Conservation (phyloP, 2,329 filamentous ascomycete species). For the Aspergillus sojae region DNA sequence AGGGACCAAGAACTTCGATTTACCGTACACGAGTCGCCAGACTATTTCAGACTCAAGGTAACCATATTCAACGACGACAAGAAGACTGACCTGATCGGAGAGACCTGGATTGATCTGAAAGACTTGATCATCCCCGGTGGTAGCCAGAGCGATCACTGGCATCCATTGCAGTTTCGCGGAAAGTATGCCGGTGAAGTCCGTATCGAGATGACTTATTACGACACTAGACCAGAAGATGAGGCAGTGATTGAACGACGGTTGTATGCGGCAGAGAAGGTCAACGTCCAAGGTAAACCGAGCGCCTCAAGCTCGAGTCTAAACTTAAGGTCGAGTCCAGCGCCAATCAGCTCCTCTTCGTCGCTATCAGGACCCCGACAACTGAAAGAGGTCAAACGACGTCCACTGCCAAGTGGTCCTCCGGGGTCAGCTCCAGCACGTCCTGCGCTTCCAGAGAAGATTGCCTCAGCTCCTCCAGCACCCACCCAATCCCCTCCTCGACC, state of each 20-base stretch:
- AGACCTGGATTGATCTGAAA: slow-evolving; percentile 84
- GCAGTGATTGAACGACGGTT: slow-evolving; percentile 58
- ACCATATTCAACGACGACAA: slow-evolving; percentile 99
- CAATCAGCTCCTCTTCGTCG: slow-evolving; percentile 27
- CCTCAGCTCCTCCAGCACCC: slow-evolving; percentile 37
- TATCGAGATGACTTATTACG: slow-evolving; percentile 96
- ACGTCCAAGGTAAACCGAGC: slow-evolving; percentile 29
- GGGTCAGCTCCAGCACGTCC: slow-evolving; percentile 51
- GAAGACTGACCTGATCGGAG: slow-evolving; percentile 93
- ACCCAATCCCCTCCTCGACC: slow-evolving; percentile 27
- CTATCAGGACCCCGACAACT: slow-evolving; percentile 54
- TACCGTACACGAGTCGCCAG: slow-evolving; percentile 90
- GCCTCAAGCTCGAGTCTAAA: slow-evolving; percentile 20
- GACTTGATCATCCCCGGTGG: slow-evolving; percentile 81
- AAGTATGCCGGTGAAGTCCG: slow-evolving; percentile 96
- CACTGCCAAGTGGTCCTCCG: slow-evolving; percentile 78
- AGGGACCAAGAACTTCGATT: slow-evolving; percentile 99
- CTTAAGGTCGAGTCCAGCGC: slow-evolving; percentile 14
- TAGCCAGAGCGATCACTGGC: slow-evolving; percentile 94
- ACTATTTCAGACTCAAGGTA: slow-evolving; percentile 94
- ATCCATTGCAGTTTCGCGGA: slow-evolving; percentile 80
- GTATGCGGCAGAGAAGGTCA: slow-evolving; percentile 40
- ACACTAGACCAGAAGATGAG: slow-evolving; percentile 82
- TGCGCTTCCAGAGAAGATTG: slow-evolving; percentile 40
- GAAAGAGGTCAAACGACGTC: slow-evolving; percentile 76